Evolutionary conservation across 805 yeast genomes (phyloP).

Genomic region (Cyberlindnera mycetangii): DNA sequence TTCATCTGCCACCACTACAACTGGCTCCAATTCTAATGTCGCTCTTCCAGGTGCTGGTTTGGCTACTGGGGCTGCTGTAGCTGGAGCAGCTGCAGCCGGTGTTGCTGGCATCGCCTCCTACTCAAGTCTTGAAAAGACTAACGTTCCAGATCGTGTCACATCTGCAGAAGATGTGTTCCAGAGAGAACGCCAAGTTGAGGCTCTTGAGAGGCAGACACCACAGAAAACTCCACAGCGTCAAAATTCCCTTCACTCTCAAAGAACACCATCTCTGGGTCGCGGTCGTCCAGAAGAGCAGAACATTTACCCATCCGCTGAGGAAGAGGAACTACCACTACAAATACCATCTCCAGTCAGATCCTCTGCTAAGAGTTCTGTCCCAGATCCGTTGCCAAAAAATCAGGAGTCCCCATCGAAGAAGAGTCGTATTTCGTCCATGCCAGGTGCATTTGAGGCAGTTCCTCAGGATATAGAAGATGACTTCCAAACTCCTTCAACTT

Average conservation of each 20-base stretch:
- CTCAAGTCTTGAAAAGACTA: neutral
- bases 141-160: neutral
- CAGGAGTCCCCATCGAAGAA: neutral
- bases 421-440: conserved; percentile 1
- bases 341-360: conserved; percentile 29
- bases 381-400: conserved; percentile 18
- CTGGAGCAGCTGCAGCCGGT: neutral
- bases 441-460: conserved; percentile 9
- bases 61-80: neutral
- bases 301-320: conserved; percentile 17
- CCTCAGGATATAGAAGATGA: conserved; percentile 9
- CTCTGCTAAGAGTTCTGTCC: conserved; percentile 23
- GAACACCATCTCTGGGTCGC: conserved; percentile 4
- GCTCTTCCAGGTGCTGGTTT: neutral
- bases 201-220: conserved; percentile 9
- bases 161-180: conserved; percentile 28
- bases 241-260: neutral
- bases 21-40: neutral
- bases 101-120: neutral
- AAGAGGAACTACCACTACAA: conserved; percentile 26
- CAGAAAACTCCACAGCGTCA: conserved; percentile 10
- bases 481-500: conserved; percentile 16
- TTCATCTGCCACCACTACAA: conserved; percentile 1
- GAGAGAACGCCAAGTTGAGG: conserved; percentile 16
- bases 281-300: neutral